Evolutionary conservation across 768 basidiomycete genomes (phyloP), one percentile per base, ranked within the genome.

Genomic region (Suillus luteus): DNA sequence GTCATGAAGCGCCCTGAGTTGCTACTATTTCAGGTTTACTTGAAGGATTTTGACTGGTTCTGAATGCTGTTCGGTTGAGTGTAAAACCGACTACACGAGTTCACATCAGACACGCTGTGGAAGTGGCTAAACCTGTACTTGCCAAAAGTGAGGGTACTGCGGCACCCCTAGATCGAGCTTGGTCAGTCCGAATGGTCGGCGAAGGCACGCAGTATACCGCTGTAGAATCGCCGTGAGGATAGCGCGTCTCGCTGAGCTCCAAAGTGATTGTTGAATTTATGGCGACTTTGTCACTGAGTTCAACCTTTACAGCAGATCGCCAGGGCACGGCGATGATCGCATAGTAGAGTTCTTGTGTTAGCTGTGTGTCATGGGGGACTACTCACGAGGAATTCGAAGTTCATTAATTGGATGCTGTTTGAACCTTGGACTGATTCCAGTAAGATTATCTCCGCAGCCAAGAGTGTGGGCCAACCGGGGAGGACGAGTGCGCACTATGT

Each of bases 401-500:
- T 57, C 55, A 57, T 40, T 40, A 57, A 55, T 55, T 14, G n/a
- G 57, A 59, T 62, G 61, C 31, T 62, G 61, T 62, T 35, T 44
- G n/a, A 62, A 59, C 40, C 31, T 62, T 62, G 31, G n/a, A 37
- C 43, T n/a, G 38, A 40, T 3, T 6, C 14, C 48, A 12, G 27
- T 27, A 3, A 22, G 19, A 12, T 35, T 35, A 55, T 55, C 33
- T n/a, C 54, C 54, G 24, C 49, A 31, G 27, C 27, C 27, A n/a
- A n/a, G n/a, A n/a, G n/a, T n/a, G n/a, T n/a, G n/a, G n/a, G n/a
- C n/a, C n/a, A n/a, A n/a, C n/a, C n/a, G 27, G 27, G 27, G 27
- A 27, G 27, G 27, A 27, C 2, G 27, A 27, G 27, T 27, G 27
- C n/a, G n/a, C n/a, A n/a, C 27, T 48, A 55, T 24, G 55, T 55